Base-by-base conservation (phyloP, 2,329 filamentous ascomycete genomes). In the Magnaporthiopsis rhizophila region DNA sequence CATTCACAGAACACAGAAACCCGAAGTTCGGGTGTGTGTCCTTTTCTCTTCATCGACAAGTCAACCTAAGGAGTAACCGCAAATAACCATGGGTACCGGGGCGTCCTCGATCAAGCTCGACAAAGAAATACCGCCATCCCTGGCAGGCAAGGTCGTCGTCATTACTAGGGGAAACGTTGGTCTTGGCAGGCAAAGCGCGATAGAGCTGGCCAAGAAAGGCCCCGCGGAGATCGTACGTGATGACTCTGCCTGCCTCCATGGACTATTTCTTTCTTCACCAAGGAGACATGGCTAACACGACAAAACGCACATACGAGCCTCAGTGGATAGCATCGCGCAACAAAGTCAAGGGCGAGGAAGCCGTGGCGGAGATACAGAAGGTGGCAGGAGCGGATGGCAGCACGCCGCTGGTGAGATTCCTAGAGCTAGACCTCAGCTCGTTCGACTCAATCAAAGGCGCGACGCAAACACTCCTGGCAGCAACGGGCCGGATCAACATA, bases 111-210 rank as follows among this genome's bases (percentile, higher is more conserved):
- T 76, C 67, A 71, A 72, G 18, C 70, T 72, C 3, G 69, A 69
- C 0, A 71, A 58, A 2, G 74, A 77, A 64, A 78, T 30, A 76
- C 77, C 45, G 70, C 73, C 77, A 38, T 71, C 73, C 7, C 74
- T 78, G 32, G 62, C 69, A 2, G 75, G 72, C 57, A 78, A 80
- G 65, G 76, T 78, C 15, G 78, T 82, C 63, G 72, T 83, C 30
- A 74, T 83, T 50, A 83, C 80, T 0, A 80, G 80, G 58, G 80
- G 77, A 63, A 83, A 80, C 64, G 71, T 75, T n/a, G 82, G 81
- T 0, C 74, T 84, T 0, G 82, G 82, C 30, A 77, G 75, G 65
- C 74, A 79, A 66, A 74, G 75, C n/a, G 70, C 80, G 58, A 70
- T 78, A 15, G 74, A 78, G 24, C 72, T 80, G 7, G 75, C 78